Conservation (phyloP, 1,139 yeast genomes). For the Saccharomyces hybrid region DNA sequence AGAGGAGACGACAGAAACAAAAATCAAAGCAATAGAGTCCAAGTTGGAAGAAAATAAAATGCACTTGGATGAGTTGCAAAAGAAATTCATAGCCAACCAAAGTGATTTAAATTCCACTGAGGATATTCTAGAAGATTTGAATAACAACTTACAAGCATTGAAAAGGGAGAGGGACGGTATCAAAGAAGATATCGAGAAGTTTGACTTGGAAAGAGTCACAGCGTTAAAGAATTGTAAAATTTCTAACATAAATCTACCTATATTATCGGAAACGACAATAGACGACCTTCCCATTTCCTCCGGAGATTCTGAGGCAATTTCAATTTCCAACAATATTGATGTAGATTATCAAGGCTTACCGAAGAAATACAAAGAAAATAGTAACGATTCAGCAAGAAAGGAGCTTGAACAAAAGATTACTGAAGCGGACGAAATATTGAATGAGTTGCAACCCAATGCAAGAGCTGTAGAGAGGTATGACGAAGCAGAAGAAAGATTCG, state of each 20-base stretch:
- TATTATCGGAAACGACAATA: slow-evolving; percentile 46
- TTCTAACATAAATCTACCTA: slow-evolving; percentile 60
- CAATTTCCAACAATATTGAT: slow-evolving; percentile 42
- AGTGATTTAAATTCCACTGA: slow-evolving; percentile 26
- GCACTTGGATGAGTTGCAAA: slow-evolving; percentile 20
- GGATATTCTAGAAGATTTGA: slow-evolving; percentile 27
- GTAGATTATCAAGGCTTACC: slow-evolving; percentile 52
- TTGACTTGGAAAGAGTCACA: slow-evolving; percentile 51
- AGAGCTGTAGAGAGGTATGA: slow-evolving; percentile 71
- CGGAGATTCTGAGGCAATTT: slow-evolving; percentile 36
- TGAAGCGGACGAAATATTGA: slow-evolving; percentile 50
- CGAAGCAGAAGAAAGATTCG: slow-evolving; percentile 58
- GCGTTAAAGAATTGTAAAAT: slow-evolving; percentile 68
- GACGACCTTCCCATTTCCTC: slow-evolving; percentile 42
- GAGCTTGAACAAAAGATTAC: slow-evolving; percentile 43
- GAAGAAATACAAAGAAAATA: slow-evolving; percentile 35
- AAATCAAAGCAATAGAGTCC: slow-evolving; percentile 14
- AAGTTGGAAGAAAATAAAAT: slow-evolving; percentile 23
- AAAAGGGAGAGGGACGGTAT: slow-evolving; percentile 35
- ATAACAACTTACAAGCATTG: slow-evolving; percentile 35
- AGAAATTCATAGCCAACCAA: slow-evolving; percentile 23
- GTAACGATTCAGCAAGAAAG: slow-evolving; percentile 31
- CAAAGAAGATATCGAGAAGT: slow-evolving; percentile 51
- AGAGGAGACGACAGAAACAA: slow-evolving; percentile 12
- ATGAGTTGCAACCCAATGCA: slow-evolving; percentile 64